A percentile compares a stretch with the other conserved stretches of the same genome.
Evolutionary conservation across 2,329 filamentous ascomycete species (phyloP).

Genomic region (Aspergillus unguis): DNA sequence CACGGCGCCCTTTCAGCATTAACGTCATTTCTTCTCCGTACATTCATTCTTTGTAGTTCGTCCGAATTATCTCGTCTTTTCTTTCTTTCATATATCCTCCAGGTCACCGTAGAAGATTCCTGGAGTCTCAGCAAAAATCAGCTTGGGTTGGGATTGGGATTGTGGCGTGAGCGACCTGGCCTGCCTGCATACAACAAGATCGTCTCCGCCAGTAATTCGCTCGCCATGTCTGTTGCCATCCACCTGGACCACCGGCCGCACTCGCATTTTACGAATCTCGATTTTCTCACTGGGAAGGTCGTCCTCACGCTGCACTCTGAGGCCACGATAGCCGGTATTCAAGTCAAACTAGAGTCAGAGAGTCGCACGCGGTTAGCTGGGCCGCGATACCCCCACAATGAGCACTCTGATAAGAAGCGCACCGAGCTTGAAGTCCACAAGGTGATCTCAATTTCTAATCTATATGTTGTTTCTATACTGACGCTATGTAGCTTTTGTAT

Average conservation of each 20-base stretch:
- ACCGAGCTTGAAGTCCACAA: conserved; percentile 51
- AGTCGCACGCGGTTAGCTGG: conserved; percentile 45
- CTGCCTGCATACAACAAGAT: neutral
- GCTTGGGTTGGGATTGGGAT: neutral
- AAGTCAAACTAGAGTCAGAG: conserved; percentile 50
- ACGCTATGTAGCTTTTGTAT: conserved; percentile 40
- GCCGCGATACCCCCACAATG: conserved; percentile 39
- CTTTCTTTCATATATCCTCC: neutral
- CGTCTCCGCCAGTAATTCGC: conserved; percentile 3
- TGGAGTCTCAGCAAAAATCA: neutral
- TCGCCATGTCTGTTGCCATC: conserved; percentile 46
- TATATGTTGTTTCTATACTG: neutral
- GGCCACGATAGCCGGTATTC: conserved; percentile 44
- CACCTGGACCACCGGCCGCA: conserved; percentile 41
- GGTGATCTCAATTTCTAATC: conserved; percentile 28
- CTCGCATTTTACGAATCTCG: conserved; percentile 48
- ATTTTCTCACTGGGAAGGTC: conserved; percentile 46
- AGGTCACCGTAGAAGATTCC: neutral
- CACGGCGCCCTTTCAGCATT: conserved; percentile 11
- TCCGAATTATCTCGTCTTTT: conserved; percentile 3
- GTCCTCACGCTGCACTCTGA: conserved; percentile 42
- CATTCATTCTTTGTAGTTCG: conserved; percentile 5
- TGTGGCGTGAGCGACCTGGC: neutral
- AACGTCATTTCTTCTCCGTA: conserved; percentile 6
- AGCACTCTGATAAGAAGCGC: conserved; percentile 45